Evolutionary conservation across 768 basidiomycete species (phyloP), one percentile per base, ranked within the genome.

Genomic region (Leccinum broughii): DNA sequence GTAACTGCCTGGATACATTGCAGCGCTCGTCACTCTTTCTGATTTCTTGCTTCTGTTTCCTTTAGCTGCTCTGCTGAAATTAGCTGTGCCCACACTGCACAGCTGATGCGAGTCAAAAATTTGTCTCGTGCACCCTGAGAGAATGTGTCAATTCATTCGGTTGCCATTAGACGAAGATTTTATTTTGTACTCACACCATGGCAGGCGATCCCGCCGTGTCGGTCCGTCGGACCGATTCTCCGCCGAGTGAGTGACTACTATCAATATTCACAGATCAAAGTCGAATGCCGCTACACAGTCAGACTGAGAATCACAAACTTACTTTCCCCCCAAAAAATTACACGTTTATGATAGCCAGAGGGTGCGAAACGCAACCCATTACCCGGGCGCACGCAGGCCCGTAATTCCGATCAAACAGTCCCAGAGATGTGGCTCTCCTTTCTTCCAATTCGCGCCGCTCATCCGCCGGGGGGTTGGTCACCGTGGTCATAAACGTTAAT

Each of bases 221-320:
- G 32, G 6, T 14, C 28, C 3, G n/a, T 58, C 57, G 57, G 56
- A 22, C 57, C 57, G 57, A 24, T 24, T n/a, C 24, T 26, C 57
- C 51, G 32, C n/a, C 24, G 8, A 32, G 51, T 7, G 51, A 4
- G 22, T 22, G 48, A 11, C 2, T 9, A 41, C 17, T n/a, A 15
- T 30, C 24, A 22, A 22, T 26, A 24, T 26, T 26, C 13, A 5
- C 49, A 26, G 22, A 26, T 17, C 15, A 50, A 50, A 50, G 22
- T 50, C 13, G 24, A 51, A 28, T 28, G 28, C 10, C 7, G 24
- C 26, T 9, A 34, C 34, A 34, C 13, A 30, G 26, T 17, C 26
- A 6, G 49, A 50, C 22, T 24, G 26, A 24, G 49, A 13, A 17
- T 22, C 26, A 28, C 15, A 50, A 51, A 15, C 6, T 6, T 14